phyloP scores from a whole-genome alignment of 2,329 filamentous ascomycete genomes.

The Fusarium sp. region DNA sequence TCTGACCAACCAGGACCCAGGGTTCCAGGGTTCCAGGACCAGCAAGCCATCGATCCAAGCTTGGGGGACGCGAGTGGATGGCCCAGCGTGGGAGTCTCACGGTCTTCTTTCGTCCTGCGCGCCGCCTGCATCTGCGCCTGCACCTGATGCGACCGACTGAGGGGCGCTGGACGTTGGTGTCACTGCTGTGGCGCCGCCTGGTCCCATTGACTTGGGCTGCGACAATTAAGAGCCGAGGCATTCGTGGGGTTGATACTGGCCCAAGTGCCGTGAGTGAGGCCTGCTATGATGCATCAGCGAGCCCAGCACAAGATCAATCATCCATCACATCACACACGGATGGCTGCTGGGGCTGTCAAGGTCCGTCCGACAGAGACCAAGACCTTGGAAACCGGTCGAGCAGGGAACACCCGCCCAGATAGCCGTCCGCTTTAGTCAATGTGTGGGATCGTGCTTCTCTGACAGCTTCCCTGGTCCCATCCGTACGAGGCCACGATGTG shows the following conservation, averaged over 20 bases:
- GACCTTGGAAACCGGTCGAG: slow-evolving; percentile 7
- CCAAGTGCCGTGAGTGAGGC: slow-evolving; percentile 25
- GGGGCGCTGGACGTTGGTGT: slow-evolving; percentile 16
- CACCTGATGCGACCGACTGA: slow-evolving; percentile 32
- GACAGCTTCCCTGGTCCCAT: slow-evolving; percentile 33
- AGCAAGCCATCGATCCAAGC: slow-evolving; percentile 33
- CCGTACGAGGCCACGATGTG: slow-evolving; percentile 37
- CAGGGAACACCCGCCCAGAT: slow-evolving; percentile 21
- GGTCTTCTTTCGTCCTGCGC: slow-evolving; percentile 8
- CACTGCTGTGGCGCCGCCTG: slow-evolving; percentile 21
- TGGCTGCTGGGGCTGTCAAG: slow-evolving; percentile 13
- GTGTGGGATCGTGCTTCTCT: slow-evolving; percentile 29
- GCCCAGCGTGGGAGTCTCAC: slow-evolving; percentile 1
- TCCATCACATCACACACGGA: not conserved
- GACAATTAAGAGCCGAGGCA: slow-evolving; percentile 19
- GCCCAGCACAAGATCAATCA: not conserved
- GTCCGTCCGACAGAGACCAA: slow-evolving; percentile 2
- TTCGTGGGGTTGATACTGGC: slow-evolving; percentile 9
- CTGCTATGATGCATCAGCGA: slow-evolving; percentile 18
- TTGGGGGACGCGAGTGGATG: slow-evolving; percentile 8
- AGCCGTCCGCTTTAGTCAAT: slow-evolving; percentile 28
- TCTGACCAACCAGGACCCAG: slow-evolving; percentile 17
- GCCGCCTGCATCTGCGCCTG: slow-evolving; percentile 32
- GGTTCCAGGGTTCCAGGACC: slow-evolving; percentile 5
- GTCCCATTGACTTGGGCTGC: slow-evolving; percentile 15